Percentiles rank a stretch among this genome's conserved stretches.
Conservation (phyloP, 2,329 filamentous ascomycete species). For the Neonectria neomacrospora region DNA sequence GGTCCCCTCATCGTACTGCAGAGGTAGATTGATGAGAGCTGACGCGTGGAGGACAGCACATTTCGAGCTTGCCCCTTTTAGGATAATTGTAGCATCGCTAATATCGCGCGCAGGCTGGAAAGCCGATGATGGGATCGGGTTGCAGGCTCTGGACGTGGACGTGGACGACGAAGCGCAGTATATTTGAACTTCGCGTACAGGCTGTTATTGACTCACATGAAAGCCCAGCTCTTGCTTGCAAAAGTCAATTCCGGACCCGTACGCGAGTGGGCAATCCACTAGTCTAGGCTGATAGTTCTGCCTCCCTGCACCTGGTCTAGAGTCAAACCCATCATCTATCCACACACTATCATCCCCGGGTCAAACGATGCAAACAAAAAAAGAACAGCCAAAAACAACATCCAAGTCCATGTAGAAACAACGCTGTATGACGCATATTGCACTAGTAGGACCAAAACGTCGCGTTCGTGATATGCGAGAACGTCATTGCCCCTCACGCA, state of each 20-base stretch:
- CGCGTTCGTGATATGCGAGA: neutral
- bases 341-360: conserved; percentile 1
- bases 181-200: neutral
- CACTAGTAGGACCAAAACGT: neutral
- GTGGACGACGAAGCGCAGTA: neutral
- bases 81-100: conserved; percentile 17
- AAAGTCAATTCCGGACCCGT: neutral
- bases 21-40: conserved; percentile 14
- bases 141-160: neutral
- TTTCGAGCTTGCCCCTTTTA: conserved; percentile 27
- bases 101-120: conserved; percentile 12
- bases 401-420: neutral
- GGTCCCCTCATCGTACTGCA: conserved; percentile 12
- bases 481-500: conserved; percentile 7
- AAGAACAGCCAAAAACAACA: neutral
- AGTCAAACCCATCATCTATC: neutral
- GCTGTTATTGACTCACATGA: neutral
- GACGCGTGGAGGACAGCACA: conserved; percentile 26
- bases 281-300: conserved; percentile 10
- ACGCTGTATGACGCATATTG: neutral
- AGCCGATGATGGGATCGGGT: neutral
- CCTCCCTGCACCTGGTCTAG: conserved; percentile 7
- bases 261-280: neutral
- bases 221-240: neutral
- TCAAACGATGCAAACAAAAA: conserved; percentile 1